Evolutionary conservation across 1,284 basidiomycete genomes (phyloP), one percentile per base, ranked within the genome.

Genomic region (Earliella scabrosa): DNA sequence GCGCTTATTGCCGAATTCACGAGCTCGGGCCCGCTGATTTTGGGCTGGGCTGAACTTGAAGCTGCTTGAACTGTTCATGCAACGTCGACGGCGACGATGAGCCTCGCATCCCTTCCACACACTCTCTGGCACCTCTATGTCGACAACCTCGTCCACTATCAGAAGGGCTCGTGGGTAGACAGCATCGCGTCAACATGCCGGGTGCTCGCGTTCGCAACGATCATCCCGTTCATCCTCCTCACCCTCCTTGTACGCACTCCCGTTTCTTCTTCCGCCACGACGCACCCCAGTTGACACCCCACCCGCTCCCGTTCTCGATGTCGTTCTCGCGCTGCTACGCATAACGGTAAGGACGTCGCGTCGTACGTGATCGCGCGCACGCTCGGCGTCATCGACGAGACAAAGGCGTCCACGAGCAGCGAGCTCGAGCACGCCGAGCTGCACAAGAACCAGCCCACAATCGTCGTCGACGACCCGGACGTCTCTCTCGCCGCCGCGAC

Each of bases 311-410:
- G 35, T 31, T 6, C 29, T 13, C 13, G 29, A 6, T 31, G 9
- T 11, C 39, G 14, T 11, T 14, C 39, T 24, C 39, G 11, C 39
- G 20, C 21, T n/a, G n/a, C 14, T 18, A 24, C 11, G 21, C 1
- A 13, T 5, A 8, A 13, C 23, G 4, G 41, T 34, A 63, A 92
- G 90, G 90, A 92, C 68, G 83, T 92, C 52, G 77, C 83, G 7
- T 88, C 90, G n/a, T 92, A 92, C 64, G 82, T 85, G 52, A 87
- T 92, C 65, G 90, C 87, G n/a, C 85, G 90, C 56, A 92, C 89
- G 5, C 78, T 92, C 43, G 90, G 90, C 26, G 81, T 91, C 56
- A 80, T 88, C 59, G 87, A 90, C 70, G 80, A 82, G 58, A 82
- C 85, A 54, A 85, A 84, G 68, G 86, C 87, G 0, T 86, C 86